Conservation (phyloP, 139 green algal species). For the Auxenochlorella pyrenoidosa region DNA sequence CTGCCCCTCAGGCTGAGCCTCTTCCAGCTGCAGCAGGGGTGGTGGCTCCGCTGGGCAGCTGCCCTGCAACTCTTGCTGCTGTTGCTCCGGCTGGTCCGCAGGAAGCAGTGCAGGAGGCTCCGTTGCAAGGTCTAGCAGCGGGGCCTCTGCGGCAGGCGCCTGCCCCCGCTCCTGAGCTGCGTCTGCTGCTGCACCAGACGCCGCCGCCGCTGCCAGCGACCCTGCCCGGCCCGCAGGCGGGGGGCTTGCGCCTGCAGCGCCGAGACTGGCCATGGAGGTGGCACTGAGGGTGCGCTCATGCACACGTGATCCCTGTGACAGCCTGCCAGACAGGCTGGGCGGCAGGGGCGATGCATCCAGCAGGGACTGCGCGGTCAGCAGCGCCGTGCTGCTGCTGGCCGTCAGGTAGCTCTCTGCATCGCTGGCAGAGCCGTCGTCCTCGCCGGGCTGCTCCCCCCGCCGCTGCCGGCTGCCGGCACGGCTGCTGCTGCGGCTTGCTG, state of each 20-base stretch:
- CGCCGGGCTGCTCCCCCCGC: conserved; percentile 30
- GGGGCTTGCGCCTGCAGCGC: not conserved
- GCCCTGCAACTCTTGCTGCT: conserved; percentile 16
- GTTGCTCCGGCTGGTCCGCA: not conserved
- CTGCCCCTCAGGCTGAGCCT: not conserved
- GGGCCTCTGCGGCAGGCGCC: not conserved
- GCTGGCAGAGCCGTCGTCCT: not conserved
- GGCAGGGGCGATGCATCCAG: not conserved
- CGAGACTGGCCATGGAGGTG: not conserved
- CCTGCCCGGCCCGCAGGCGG: not conserved
- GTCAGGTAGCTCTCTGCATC: conserved; percentile 25
- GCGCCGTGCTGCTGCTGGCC: conserved; percentile 30
- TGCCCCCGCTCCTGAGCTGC: not conserved
- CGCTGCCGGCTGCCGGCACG: conserved; percentile 24
- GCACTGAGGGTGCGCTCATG: conserved; percentile 10
- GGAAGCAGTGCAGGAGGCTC: not conserved
- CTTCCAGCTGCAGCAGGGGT: no score
- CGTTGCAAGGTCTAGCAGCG: not conserved
- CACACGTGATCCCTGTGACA: not conserved
- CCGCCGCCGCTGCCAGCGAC: not conserved
- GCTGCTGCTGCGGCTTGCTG: conserved; percentile 24
- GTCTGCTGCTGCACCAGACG: not conserved
- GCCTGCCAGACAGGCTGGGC: not conserved
- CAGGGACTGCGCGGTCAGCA: not conserved
- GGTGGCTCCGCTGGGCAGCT: no score